Base-by-base conservation (phyloP, 2,329 filamentous ascomycete species). In the Talaromyces albobiverticillius region DNA sequence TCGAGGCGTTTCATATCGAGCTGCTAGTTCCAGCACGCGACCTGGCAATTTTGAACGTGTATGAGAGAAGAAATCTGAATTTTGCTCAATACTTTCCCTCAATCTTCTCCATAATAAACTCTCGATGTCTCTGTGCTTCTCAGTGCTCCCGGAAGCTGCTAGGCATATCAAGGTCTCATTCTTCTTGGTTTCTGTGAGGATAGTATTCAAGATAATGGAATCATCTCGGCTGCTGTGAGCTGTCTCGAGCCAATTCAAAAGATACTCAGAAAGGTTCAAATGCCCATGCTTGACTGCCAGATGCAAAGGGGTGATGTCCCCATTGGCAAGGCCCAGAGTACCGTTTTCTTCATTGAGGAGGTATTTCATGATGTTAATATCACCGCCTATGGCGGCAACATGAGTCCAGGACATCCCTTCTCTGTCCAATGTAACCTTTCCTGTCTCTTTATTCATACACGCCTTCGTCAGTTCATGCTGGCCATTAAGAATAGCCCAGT, bases 261-360 rank as follows among this genome's bases (percentile, higher is more conserved):
- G 57, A 47, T 62, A 65, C 59, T 68, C 55, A 6, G 73, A 69
- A 3, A 71, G 65, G 20, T 67, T 64, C 5, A 58, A 54, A 59
- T 72, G 67, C 1, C 71, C 71, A 5, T 63, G 63, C 59, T 74
- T 69, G 40, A 70, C 69, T 9, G 71, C 70, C 54, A 71, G 62
- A 61, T 73, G 71, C 41, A 74, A 54, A 16, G 71, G 63, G 25
- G 71, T 72, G 23, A 71, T 63, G 5, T 68, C 71, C 13, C 18
- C n/a, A 22, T 7, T 13, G 7, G 20, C 40, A 23, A 2, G 9
- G 20, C 20, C 9, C 18, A 42, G 16, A 13, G 3, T 23, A 23
- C 40, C 40, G 10, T 18, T 9, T 13, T 23, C 20, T 41, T 18
- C 22, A 13, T 32, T 26, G 25, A 22, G 29, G 9, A 40, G 31